phyloP scores from a whole-genome alignment of 2,329 filamentous ascomycete species.

The Botrytis cinerea region DNA sequence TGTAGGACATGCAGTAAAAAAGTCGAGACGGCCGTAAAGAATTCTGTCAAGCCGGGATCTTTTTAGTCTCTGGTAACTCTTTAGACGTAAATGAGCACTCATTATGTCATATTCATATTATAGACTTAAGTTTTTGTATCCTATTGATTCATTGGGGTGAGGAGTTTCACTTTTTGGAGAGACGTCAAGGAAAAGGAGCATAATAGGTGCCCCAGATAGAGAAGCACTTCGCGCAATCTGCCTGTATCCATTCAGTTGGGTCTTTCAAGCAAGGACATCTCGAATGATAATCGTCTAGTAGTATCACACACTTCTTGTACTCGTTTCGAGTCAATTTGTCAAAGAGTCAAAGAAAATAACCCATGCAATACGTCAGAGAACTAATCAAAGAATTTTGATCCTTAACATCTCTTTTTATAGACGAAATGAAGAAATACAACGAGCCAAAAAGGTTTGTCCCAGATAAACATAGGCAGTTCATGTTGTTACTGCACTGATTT shows the following conservation, averaged over 20 bases:
- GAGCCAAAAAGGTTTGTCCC: background rate
- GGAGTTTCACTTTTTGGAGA: background rate
- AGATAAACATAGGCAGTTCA: background rate
- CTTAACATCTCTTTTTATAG: background rate
- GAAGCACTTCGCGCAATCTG: background rate
- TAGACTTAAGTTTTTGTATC: background rate
- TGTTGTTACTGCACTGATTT: background rate
- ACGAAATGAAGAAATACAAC: accelerated
- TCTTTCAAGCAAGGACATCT: background rate
- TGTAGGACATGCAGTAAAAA: background rate
- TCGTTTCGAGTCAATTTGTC: background rate
- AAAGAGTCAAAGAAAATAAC: background rate
- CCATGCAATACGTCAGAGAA: background rate
- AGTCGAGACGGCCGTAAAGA: background rate
- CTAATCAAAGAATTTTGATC: background rate
- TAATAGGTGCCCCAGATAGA: background rate
- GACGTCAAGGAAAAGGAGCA: background rate
- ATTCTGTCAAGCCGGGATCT: background rate
- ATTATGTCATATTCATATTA: background rate
- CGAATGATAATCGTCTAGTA: accelerated
- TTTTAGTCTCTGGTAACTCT: background rate
- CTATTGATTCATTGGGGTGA: background rate
- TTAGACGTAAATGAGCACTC: background rate
- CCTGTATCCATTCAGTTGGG: background rate
- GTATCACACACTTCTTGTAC: background rate